A percentile compares a stretch with the other conserved stretches of the same genome.
Evolutionary conservation across 345 rosid genomes (phyloP).

Genomic region (Arabidopsis thaliana): DNA sequence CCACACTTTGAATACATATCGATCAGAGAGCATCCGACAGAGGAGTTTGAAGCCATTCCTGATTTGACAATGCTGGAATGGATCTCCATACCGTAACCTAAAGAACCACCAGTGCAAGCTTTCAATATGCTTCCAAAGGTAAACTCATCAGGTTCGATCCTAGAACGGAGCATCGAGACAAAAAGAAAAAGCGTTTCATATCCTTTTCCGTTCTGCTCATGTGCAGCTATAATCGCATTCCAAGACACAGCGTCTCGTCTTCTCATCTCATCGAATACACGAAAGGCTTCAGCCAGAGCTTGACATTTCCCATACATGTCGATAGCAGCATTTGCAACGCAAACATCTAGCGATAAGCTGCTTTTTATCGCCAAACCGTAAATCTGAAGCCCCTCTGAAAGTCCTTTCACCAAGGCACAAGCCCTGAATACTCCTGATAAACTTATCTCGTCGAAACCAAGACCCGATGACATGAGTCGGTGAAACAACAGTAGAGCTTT

Average conservation of each 20-base stretch:
- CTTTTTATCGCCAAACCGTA: constrained; percentile 73
- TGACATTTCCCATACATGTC: constrained; percentile 96
- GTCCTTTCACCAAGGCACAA: constrained; percentile 70
- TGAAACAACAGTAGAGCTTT: constrained; percentile 69
- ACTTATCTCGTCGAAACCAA: constrained; percentile 78
- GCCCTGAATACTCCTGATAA: constrained; percentile 88
- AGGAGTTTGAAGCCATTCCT: constrained; percentile 65
- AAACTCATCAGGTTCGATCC: constrained; percentile 83
- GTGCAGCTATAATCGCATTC: constrained; percentile 90
- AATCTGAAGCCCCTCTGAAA: constrained; percentile 71
- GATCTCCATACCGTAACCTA: constrained; percentile 69
- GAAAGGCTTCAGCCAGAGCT: constrained; percentile 68
- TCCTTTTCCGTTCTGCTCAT: constrained; percentile 75
- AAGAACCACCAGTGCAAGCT: constrained; percentile 70
- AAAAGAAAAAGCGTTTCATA: constrained; percentile 63
- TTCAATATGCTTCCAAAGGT: constrained; percentile 93
- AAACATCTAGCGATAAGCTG: constrained; percentile 50
- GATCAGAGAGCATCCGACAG: constrained; percentile 79
- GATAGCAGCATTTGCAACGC: constrained; percentile 81
- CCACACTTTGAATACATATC: constrained; percentile 95
- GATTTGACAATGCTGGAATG: constrained; percentile 76
- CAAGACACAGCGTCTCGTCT: constrained; percentile 84
- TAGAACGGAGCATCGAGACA: constrained; percentile 64
- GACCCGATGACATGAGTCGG: constrained; percentile 56
- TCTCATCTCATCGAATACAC: constrained; percentile 71